These are phyloP conservation scores for Raphanus sativus DNA, from an alignment of 345 rosid species.

Conservation along the genomic window DNA sequence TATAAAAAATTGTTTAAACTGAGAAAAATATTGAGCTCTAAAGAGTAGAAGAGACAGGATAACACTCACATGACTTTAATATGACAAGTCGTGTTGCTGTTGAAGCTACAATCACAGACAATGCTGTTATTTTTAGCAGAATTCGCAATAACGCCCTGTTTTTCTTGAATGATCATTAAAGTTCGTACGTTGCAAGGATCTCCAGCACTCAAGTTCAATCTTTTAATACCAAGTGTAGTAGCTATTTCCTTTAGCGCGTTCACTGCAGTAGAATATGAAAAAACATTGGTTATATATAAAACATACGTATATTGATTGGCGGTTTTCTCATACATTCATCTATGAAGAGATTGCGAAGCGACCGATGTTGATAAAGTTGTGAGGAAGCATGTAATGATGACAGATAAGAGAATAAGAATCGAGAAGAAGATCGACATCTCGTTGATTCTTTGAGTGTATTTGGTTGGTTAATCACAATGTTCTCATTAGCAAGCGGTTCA, in stretches of 20 bases:
- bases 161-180: not conserved
- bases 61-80: constrained; percentile 19
- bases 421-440: not conserved
- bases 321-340: constrained; percentile 14
- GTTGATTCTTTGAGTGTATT: not conserved
- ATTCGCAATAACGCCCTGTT: not conserved
- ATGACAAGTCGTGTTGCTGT: constrained; percentile 8
- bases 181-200: not conserved
- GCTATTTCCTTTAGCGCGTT: constrained; percentile 5
- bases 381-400: not conserved
- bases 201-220: not conserved
- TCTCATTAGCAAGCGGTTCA: not conserved
- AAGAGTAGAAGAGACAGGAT: not conserved
- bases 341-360: not conserved
- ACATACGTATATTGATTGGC: not conserved
- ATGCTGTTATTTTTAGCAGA: not conserved
- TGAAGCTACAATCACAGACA: not conserved
- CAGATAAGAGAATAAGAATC: not conserved
- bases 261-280: not conserved
- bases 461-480: not conserved
- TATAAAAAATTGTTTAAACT: not conserved
- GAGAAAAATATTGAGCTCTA: not conserved
- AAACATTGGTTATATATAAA: not conserved
- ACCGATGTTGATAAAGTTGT: not conserved
- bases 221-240: constrained; percentile 9